Percentiles rank a stretch among this genome's conserved stretches.
These are phyloP conservation scores for Ilex asprella DNA, from an alignment of 257 asterid species.

Conservation along the genomic window DNA sequence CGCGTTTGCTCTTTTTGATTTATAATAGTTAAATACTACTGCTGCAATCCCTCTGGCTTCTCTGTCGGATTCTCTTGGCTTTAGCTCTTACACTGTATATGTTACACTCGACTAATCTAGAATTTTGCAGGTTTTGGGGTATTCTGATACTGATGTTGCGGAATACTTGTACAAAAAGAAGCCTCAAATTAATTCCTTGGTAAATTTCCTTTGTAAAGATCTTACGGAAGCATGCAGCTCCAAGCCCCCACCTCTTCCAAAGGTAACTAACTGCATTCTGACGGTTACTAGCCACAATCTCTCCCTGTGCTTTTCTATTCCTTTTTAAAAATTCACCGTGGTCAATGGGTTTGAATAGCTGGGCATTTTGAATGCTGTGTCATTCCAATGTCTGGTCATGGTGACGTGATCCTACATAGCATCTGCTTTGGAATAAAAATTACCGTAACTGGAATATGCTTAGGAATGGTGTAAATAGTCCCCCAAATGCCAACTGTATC, in stretches of 20 bases:
- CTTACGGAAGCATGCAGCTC: constrained; percentile 72
- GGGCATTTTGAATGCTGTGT: no score
- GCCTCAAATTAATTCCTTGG: constrained; percentile 56
- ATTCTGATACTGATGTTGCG: constrained; percentile 91
- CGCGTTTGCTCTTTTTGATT: constrained; percentile 3
- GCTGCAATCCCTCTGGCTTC: not conserved
- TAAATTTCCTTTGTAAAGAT: constrained; percentile 68
- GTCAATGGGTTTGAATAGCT: not conserved
- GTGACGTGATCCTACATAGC: no score
- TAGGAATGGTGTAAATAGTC: no score
- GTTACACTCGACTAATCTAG: not conserved
- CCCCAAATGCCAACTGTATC: no score
- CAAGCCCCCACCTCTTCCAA: constrained; percentile 89
- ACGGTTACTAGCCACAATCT: not conserved
- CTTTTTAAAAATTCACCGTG: not conserved
- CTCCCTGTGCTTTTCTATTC: not conserved
- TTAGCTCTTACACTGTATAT: not conserved
- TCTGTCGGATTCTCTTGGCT: not conserved
- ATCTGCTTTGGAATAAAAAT: no score
- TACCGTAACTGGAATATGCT: no score
- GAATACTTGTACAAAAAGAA: constrained; percentile 64
- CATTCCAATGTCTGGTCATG: no score
- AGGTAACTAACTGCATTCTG: constrained; percentile 42
- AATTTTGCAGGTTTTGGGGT: constrained; percentile 78
- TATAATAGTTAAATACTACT: not conserved